These are phyloP conservation scores for Alisma plantagoaquatica DNA, from an alignment of 106 monocot genomes.

Conservation along the genomic window DNA sequence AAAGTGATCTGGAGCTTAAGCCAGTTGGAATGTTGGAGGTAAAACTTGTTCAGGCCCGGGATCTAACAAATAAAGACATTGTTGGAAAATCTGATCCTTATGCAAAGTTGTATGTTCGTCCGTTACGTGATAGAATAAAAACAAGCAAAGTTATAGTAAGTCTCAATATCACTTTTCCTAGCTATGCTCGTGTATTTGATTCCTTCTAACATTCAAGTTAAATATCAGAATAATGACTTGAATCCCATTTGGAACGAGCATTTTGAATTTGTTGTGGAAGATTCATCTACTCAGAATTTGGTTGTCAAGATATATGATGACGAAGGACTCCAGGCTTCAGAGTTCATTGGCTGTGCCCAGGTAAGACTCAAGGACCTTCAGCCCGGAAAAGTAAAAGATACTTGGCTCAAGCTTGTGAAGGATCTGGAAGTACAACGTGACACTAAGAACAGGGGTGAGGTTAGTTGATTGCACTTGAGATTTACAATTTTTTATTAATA, in stretches of 20 bases:
- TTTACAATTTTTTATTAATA: too few relatives aligned
- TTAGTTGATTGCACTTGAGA: constrained; percentile 13
- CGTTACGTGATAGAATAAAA: constrained; percentile 68
- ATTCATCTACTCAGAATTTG: constrained; percentile 63
- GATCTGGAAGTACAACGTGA: constrained; percentile 87
- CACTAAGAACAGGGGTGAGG: constrained; percentile 74
- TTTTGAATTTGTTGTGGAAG: constrained; percentile 78
- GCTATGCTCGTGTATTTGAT: constrained; percentile 1
- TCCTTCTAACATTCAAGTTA: neutral
- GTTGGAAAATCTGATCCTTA: constrained; percentile 90
- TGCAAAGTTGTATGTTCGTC: constrained; percentile 61
- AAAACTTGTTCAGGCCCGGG: constrained; percentile 83
- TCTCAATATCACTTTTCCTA: neutral
- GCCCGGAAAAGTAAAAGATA: constrained; percentile 81
- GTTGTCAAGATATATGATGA: constrained; percentile 86
- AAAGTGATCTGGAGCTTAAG: constrained; percentile 77
- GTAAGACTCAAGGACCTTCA: constrained; percentile 57
- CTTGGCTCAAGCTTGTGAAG: constrained; percentile 79
- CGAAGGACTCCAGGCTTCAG: constrained; percentile 75
- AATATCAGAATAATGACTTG: constrained; percentile 86
- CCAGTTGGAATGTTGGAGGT: constrained; percentile 80
- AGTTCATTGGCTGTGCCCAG: constrained; percentile 77
- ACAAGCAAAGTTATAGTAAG: constrained; percentile 85
- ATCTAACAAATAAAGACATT: constrained; percentile 80
- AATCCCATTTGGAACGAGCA: constrained; percentile 93